Conservation (phyloP, 345 rosid species). For the Gossypium bickii region DNA sequence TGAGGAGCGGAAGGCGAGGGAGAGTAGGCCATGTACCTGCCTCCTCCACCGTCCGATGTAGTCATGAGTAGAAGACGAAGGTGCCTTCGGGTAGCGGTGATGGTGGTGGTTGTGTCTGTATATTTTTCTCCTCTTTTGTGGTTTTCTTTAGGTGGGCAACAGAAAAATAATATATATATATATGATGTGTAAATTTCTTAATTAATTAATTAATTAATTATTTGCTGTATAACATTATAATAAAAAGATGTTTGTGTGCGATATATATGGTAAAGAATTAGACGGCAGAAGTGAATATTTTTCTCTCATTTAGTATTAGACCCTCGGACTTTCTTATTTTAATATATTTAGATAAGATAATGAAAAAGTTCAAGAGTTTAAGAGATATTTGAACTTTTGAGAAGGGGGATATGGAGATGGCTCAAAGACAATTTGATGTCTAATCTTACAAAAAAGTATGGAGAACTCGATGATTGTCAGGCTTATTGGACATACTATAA, state of each 20-base stretch:
- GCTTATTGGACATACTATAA: no score
- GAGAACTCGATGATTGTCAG: no score
- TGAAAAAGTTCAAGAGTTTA: no score
- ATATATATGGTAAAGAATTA: no score
- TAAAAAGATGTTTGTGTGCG: neutral
- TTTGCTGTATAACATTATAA: neutral
- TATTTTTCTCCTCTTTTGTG: neutral
- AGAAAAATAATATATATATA: neutral
- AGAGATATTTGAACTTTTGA: no score
- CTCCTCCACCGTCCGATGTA: constrained; percentile 44
- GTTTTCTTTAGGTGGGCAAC: neutral
- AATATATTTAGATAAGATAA: no score
- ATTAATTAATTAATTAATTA: neutral
- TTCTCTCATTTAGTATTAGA: no score
- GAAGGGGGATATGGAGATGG: no score
- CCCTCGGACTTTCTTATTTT: no score
- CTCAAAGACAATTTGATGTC: no score
- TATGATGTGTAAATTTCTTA: neutral
- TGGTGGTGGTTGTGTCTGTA: neutral
- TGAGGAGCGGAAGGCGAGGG: constrained; percentile 81
- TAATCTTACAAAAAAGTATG: no score
- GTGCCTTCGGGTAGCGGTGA: neutral
- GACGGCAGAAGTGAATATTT: no score
- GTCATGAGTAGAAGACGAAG: constrained; percentile 26
- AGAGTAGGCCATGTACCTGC: constrained; percentile 78